Base-by-base conservation (phyloP, 1,284 basidiomycete species). In the Rhizoctonia solani region DNA sequence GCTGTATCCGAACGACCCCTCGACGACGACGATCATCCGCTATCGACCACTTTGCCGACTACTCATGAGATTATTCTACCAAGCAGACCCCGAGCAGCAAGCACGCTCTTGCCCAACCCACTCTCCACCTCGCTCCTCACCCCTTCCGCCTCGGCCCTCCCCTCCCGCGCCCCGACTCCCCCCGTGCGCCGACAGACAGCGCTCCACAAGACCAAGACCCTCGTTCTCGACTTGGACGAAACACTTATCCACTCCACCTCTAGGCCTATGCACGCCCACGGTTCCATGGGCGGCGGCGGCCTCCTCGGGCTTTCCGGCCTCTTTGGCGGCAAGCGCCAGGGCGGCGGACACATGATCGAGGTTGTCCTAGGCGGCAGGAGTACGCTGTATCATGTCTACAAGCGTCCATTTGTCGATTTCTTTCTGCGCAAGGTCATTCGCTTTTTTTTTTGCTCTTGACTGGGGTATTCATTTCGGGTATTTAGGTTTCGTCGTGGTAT, bases 201-300 rank as follows among this genome's bases (percentile, higher is more conserved):
- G 0, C 89, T 95, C 73, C 90, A 89, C 74, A 80, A 85, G 21
- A 92, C 86, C 50, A 98, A 98, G 81, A 96, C 93, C 0, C 86
- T 98, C 30, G 94, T 98, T 21, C 86, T 99, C 53, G 96, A 99
- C 78, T 81, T 99, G 44, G 96, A 99, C 77, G 96, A 99, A 79
- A 99, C 96, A 0, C 85, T 99, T 66, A 98, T 99, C 69, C 96
- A 99, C 76, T 98, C 95, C 1, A 99, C 95, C 0, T 93, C 93
- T 27, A 83, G 93, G 44, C 92, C 90, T 25, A 61, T 69, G 52
- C 55, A 66, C 32, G 54, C 69, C 21, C 66, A 67, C 37, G 68
- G 68, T 16, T 56, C 70, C 9, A 70, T 70, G 46, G 67, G 66
- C 25, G 69, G 63, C 81, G 89, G 66, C 77, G 77, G 67, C 80